phyloP scores from a whole-genome alignment of 495 filamentous ascomycete genomes.

The Penicillium goetzii region DNA sequence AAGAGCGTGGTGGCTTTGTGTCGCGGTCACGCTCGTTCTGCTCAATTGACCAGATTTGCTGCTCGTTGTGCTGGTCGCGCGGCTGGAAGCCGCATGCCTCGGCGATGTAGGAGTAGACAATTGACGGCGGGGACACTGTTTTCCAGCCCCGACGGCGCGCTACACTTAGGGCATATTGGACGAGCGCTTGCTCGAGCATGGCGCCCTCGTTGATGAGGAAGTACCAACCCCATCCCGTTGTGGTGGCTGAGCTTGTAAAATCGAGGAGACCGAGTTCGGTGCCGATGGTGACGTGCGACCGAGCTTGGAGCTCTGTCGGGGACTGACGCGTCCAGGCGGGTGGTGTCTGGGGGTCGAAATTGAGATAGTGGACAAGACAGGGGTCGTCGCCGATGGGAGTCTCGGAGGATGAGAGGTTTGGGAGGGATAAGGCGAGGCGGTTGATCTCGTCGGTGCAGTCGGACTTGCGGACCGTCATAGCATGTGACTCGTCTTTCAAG shows the following conservation, averaged over 20 bases:
- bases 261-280: conserved; percentile 79
- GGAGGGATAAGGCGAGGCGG: conserved; percentile 74
- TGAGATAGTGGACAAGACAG: conserved; percentile 68
- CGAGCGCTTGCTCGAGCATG: conserved; percentile 86
- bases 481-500: conserved; percentile 67
- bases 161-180: conserved; percentile 79
- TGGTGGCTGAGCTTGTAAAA: conserved; percentile 75
- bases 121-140: conserved; percentile 78
- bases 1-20: conserved; percentile 66
- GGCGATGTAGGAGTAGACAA: conserved; percentile 91
- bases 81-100: conserved; percentile 92
- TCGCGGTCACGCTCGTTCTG: conserved; percentile 62
- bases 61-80: conserved; percentile 85
- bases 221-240: conserved; percentile 97
- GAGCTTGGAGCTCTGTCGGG: conserved; percentile 48
- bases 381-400: conserved; percentile 73
- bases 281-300: conserved; percentile 84
- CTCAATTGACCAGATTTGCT: conserved; percentile 81
- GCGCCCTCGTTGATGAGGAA: conserved; percentile 87
- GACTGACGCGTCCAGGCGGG: conserved; percentile 50
- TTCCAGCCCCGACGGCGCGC: conserved; percentile 73
- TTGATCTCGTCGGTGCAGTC: conserved; percentile 68
- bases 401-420: conserved; percentile 77
- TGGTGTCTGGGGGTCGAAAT: conserved; percentile 65
- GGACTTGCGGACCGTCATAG: conserved; percentile 62